phyloP scores from a whole-genome alignment of 2,329 filamentous ascomycete species.

The Acrocalymma vagum region DNA sequence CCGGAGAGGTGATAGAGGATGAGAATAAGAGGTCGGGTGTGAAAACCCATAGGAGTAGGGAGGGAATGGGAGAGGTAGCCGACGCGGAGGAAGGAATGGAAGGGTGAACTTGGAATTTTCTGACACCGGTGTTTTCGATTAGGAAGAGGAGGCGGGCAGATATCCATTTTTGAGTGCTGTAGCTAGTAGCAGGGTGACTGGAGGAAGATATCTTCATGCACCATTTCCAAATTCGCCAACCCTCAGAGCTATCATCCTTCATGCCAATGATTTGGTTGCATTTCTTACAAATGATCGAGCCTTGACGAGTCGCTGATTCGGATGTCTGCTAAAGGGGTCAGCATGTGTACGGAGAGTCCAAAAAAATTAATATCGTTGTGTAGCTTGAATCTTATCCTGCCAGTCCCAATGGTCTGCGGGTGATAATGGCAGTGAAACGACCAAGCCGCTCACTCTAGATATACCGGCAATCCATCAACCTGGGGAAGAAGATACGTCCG shows the following conservation, averaged over 20 bases:
- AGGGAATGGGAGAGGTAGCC: constrained; percentile 15
- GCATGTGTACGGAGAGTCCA: constrained; percentile 6
- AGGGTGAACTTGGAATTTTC: constrained; percentile 64
- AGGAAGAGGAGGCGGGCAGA: constrained; percentile 65
- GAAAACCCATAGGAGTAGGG: constrained; percentile 65
- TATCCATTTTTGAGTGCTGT: constrained; percentile 53
- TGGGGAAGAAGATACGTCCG: constrained; percentile 36
- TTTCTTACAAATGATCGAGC: constrained; percentile 46
- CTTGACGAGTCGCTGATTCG: constrained; percentile 7
- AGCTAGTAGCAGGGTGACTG: constrained; percentile 21
- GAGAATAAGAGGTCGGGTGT: constrained; percentile 67
- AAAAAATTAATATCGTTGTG: constrained; percentile 19
- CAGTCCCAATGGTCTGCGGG: constrained; percentile 41
- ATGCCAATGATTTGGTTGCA: constrained; percentile 48
- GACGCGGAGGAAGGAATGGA: not conserved
- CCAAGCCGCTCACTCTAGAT: constrained; percentile 37
- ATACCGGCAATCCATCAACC: constrained; percentile 37
- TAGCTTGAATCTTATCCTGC: constrained; percentile 42
- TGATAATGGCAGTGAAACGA: constrained; percentile 41
- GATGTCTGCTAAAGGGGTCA: constrained; percentile 19
- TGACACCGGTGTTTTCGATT: constrained; percentile 63
- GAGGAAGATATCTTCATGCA: constrained; percentile 43
- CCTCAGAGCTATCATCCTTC: constrained; percentile 53
- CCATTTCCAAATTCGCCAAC: constrained; percentile 62
- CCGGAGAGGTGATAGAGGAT: constrained; percentile 45